These are phyloP conservation scores for Cryphonectria nitschkei DNA, from an alignment of 2,329 filamentous ascomycete genomes.

Conservation along the genomic window DNA sequence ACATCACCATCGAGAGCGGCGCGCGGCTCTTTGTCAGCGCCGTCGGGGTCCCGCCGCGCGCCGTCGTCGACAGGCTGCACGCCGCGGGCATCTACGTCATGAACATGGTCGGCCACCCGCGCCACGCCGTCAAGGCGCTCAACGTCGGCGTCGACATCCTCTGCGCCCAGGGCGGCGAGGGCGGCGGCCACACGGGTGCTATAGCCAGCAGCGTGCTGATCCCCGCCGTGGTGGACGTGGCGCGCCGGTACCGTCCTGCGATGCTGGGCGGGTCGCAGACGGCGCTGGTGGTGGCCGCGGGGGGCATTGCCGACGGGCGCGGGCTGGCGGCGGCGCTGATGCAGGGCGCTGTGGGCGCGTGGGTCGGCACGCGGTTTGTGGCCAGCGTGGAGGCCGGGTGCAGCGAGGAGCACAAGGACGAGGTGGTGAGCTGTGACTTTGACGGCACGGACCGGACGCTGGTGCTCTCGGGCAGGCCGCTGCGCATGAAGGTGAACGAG, in stretches of 20 bases:
- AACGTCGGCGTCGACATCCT: conserved; percentile 87
- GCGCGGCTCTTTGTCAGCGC: conserved; percentile 85
- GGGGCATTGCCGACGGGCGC: conserved; percentile 82
- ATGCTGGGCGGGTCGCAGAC: conserved; percentile 67
- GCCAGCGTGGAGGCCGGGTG: conserved; percentile 81
- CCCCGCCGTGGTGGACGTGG: conserved; percentile 85
- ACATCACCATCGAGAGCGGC: conserved; percentile 83
- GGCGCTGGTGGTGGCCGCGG: conserved; percentile 85
- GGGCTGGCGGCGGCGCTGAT: conserved; percentile 81
- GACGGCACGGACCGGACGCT: conserved; percentile 82
- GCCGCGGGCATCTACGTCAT: conserved; percentile 81
- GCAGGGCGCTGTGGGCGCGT: conserved; percentile 86
- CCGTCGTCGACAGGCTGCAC: conserved; percentile 77
- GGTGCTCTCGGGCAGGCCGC: conserved; percentile 78
- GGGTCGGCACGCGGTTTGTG: conserved; percentile 94
- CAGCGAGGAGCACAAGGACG: conserved; percentile 79
- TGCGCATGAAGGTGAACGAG: conserved; percentile 80
- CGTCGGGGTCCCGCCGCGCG: conserved; percentile 80
- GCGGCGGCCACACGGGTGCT: conserved; percentile 89
- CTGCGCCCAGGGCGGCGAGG: conserved; percentile 90
- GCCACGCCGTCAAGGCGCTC: conserved; percentile 87
- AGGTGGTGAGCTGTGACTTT: conserved; percentile 78
- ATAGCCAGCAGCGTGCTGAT: conserved; percentile 85
- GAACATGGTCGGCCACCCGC: conserved; percentile 97
- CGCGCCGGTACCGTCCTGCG: conserved; percentile 69